A percentile compares a stretch with the other conserved stretches of the same genome.
These are phyloP conservation scores for Diplodia intermedia DNA, from an alignment of 2,329 filamentous ascomycete species.

Conservation along the genomic window DNA sequence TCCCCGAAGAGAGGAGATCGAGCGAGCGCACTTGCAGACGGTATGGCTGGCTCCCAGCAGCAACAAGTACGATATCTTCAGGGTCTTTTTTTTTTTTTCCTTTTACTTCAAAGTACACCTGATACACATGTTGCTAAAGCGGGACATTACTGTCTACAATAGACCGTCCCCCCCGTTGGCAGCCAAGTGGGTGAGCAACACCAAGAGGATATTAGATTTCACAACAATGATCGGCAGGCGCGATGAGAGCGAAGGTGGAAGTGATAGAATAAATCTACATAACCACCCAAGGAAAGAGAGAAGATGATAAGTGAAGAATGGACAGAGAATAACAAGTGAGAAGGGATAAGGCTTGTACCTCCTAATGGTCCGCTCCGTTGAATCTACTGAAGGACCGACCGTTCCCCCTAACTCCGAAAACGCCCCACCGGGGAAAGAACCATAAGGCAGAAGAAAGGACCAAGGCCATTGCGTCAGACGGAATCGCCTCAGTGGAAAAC, in stretches of 20 bases:
- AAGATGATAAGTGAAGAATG: background rate
- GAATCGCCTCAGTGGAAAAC: background rate
- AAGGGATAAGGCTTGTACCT: background rate
- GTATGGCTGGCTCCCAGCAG: too few relatives aligned
- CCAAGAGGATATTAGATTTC: background rate
- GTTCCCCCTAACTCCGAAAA: background rate
- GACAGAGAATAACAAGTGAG: background rate
- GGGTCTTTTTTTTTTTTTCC: too few relatives aligned
- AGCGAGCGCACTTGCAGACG: too few relatives aligned
- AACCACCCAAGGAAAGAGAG: background rate
- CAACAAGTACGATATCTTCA: too few relatives aligned
- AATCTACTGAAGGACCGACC: background rate
- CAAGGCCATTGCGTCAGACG: background rate
- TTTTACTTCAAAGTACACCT: too few relatives aligned
- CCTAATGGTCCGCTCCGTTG: background rate
- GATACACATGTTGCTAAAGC: too few relatives aligned
- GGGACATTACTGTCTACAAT: too few relatives aligned
- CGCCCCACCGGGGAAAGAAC: background rate
- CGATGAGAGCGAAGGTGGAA: background rate
- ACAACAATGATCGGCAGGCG: background rate
- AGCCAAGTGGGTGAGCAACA: too few relatives aligned
- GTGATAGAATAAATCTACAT: conserved; percentile 6
- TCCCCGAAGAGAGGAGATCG: too few relatives aligned
- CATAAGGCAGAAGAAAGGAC: background rate
- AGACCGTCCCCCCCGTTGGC: too few relatives aligned